Conservation (phyloP, 23 red algal species). For the Gracilaria gracilis region DNA sequence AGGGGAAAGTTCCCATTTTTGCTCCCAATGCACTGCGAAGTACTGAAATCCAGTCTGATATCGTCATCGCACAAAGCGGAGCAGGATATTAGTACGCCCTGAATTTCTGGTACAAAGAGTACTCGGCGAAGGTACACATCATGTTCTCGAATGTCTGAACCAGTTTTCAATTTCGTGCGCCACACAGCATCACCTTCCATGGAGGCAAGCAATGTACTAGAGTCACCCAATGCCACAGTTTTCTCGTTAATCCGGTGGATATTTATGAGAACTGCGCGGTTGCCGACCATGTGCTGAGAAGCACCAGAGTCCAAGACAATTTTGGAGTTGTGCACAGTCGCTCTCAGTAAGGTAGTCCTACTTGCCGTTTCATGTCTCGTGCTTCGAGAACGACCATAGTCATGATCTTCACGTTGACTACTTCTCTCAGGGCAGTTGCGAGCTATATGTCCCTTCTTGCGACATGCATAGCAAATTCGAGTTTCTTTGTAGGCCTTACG, state of each 20-base stretch:
- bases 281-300: neutral
- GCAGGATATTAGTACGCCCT: conserved; percentile 16
- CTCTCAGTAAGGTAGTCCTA: neutral
- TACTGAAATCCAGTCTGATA: neutral
- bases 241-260: neutral
- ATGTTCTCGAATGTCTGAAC: neutral
- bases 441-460: conserved; percentile 2
- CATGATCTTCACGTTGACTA: no score
- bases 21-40: neutral
- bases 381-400: no score
- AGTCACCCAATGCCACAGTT: neutral
- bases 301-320: neutral
- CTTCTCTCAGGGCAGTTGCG: neutral
- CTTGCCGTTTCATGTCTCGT: neutral
- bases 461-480: neutral
- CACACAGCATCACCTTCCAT: neutral
- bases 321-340: neutral
- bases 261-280: neutral
- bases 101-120: conserved; percentile 4
- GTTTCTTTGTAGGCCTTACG: neutral
- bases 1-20: neutral
- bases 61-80: conserved; percentile 18
- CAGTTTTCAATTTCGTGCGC: neutral
- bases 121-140: neutral
- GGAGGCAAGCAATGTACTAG: neutral